Percentiles rank a stretch among this genome's conserved stretches.
Conservation (phyloP, 2,329 filamentous ascomycete genomes). For the Exophiala sideris region DNA sequence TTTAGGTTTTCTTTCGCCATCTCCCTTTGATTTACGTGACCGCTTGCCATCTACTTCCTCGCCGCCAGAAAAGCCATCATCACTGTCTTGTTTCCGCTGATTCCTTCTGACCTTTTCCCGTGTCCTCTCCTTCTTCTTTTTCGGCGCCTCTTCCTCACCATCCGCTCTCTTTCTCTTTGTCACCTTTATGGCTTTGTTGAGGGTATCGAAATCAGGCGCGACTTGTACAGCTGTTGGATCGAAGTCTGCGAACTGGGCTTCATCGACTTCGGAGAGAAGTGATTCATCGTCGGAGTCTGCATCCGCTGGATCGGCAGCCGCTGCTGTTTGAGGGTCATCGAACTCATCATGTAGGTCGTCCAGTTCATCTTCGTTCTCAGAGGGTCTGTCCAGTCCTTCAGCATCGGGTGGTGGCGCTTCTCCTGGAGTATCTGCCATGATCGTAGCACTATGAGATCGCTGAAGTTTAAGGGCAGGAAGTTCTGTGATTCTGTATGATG, state of each 20-base stretch:
- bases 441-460: not conserved
- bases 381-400: slow-evolving; percentile 43
- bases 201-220: slow-evolving; percentile 59
- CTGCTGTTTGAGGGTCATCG: slow-evolving; percentile 26
- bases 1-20: slow-evolving; percentile 49
- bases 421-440: slow-evolving; percentile 26
- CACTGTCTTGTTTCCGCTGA: slow-evolving; percentile 57
- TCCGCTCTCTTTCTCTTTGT: slow-evolving; percentile 64
- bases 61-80: slow-evolving; percentile 50
- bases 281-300: slow-evolving; percentile 58
- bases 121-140: slow-evolving; percentile 60
- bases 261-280: slow-evolving; percentile 61
- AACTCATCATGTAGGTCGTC: slow-evolving; percentile 23
- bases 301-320: slow-evolving; percentile 36
- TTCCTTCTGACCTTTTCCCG: slow-evolving; percentile 55
- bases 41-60: slow-evolving; percentile 55
- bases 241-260: slow-evolving; percentile 64
- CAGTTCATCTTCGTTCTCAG: slow-evolving; percentile 28
- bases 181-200: slow-evolving; percentile 56
- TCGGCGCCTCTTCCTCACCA: slow-evolving; percentile 63
- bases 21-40: slow-evolving; percentile 49
- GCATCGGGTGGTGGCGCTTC: slow-evolving; percentile 28
- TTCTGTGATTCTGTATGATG: not conserved
- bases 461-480: not conserved
- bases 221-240: slow-evolving; percentile 60